Evolutionary conservation across 306 rosid genomes (phyloP).

Genomic region (Quillaja saponaria): DNA sequence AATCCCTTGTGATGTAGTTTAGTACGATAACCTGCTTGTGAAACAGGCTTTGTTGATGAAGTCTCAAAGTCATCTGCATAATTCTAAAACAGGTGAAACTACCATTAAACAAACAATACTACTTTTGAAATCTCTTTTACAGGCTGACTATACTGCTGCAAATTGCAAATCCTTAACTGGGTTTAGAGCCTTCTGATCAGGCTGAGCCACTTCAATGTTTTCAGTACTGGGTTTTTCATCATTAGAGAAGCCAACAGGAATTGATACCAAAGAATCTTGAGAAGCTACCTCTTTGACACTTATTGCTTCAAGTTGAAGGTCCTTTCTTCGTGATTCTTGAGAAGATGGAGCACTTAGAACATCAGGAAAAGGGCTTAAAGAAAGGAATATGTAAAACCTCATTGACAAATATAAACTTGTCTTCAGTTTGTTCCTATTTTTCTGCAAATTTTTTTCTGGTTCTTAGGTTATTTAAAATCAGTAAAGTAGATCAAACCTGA

Average conservation of each 20-base stretch:
- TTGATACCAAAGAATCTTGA: constrained; percentile 19
- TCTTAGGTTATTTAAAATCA: constrained; percentile 29
- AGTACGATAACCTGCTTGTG: constrained; percentile 32
- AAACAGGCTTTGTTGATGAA: constrained; percentile 35
- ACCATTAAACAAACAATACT: constrained; percentile 54
- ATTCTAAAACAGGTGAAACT: constrained; percentile 65
- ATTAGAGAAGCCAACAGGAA: constrained; percentile 19
- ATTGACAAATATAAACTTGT: constrained; percentile 30
- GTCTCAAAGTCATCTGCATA: constrained; percentile 59
- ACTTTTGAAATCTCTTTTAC: constrained; percentile 28
- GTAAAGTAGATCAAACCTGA: constrained; percentile 76
- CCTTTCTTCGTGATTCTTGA: constrained; percentile 51
- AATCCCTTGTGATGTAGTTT: constrained; percentile 26
- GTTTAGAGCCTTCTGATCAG: constrained; percentile 31
- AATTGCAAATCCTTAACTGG: constrained; percentile 49
- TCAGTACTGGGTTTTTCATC: constrained; percentile 29
- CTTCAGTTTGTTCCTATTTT: constrained; percentile 14
- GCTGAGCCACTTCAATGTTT: constrained; percentile 26
- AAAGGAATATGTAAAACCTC: constrained; percentile 36
- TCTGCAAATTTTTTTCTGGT: constrained; percentile 7
- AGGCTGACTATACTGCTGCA: not conserved
- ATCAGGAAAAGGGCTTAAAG: constrained; percentile 53
- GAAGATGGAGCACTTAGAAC: constrained; percentile 67
- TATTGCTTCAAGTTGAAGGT: constrained; percentile 44
- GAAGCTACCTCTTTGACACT: constrained; percentile 23